Conservation (phyloP, 2,329 filamentous ascomycete species). For the Apiospora aurea region DNA sequence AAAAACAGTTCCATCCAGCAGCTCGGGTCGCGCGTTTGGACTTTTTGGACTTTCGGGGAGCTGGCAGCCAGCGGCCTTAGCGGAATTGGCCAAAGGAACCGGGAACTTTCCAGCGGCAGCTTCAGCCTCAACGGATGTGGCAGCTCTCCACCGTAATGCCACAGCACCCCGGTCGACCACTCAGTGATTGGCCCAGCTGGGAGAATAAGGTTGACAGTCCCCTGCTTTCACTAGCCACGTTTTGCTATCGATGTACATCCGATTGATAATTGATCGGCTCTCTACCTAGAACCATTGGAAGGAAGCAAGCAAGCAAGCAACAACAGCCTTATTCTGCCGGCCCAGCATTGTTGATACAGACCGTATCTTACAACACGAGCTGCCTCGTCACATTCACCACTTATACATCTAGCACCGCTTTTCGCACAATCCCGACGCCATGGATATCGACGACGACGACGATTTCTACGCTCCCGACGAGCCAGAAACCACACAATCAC, state of each 20-base stretch:
- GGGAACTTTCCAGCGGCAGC: slow-evolving; percentile 12
- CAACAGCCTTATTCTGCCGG: background rate
- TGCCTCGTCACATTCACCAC: background rate
- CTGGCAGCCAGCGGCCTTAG: background rate
- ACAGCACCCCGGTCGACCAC: background rate
- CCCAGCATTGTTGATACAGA: background rate
- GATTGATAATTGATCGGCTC: background rate
- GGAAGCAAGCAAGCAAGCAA: background rate
- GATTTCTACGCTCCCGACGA: slow-evolving; percentile 72
- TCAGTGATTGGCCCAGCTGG: background rate
- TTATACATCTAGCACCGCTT: background rate
- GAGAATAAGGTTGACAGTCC: slow-evolving; percentile 13
- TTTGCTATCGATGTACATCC: slow-evolving; percentile 2
- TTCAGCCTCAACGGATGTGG: slow-evolving; percentile 23
- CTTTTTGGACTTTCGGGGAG: background rate
- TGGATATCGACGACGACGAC: slow-evolving; percentile 74
- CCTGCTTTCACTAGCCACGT: slow-evolving; percentile 19
- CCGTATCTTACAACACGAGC: slow-evolving; percentile 9
- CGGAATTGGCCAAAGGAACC: slow-evolving; percentile 5
- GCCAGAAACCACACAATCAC: slow-evolving; percentile 39
- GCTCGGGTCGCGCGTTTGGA: slow-evolving; percentile 12
- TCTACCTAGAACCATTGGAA: background rate
- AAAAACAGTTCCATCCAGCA: background rate
- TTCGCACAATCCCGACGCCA: slow-evolving; percentile 43
- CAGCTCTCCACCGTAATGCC: slow-evolving; percentile 19